Evolutionary conservation across 257 asterid genomes (phyloP).

Genomic region (Rehmannia glutinosa): DNA sequence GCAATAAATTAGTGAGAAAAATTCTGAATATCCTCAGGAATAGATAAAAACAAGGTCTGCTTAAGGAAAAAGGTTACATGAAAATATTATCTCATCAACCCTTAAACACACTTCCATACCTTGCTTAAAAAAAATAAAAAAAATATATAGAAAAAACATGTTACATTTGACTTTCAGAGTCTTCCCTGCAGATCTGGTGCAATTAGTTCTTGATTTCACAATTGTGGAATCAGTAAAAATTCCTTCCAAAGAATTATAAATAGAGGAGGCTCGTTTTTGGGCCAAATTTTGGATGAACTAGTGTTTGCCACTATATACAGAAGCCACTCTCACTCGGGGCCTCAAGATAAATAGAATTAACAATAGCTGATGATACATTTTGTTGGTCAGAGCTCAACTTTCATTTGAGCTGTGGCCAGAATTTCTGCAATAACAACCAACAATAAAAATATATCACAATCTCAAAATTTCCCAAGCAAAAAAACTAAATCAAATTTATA

Average conservation of each 20-base stretch:
- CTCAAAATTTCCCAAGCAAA: background rate
- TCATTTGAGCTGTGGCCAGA: constrained; percentile 46
- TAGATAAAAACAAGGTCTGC: constrained; percentile 11
- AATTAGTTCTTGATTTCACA: constrained; percentile 15
- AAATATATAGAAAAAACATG: constrained; percentile 3
- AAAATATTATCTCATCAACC: constrained; percentile 6
- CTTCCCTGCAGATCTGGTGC: constrained; percentile 9
- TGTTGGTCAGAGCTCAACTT: constrained; percentile 55
- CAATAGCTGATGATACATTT: constrained; percentile 20
- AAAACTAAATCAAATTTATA: background rate
- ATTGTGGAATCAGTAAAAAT: constrained; percentile 12
- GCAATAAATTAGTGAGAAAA: constrained; percentile 36
- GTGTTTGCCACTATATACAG: constrained; percentile 50
- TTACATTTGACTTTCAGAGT: constrained; percentile 32
- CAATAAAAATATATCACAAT: background rate
- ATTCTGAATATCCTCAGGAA: constrained; percentile 27
- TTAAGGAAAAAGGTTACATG: constrained; percentile 25
- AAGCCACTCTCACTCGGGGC: constrained; percentile 89
- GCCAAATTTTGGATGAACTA: constrained; percentile 11
- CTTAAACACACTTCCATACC: constrained; percentile 32
- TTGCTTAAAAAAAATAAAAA: constrained; percentile 20
- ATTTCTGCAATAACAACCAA: constrained; percentile 40
- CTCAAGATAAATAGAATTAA: constrained; percentile 41
- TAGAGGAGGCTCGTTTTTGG: background rate
- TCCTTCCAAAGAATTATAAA: constrained; percentile 26